Base-by-base conservation (phyloP, 2,329 filamentous ascomycete genomes). In the Pseudocercospora eumusae region DNA sequence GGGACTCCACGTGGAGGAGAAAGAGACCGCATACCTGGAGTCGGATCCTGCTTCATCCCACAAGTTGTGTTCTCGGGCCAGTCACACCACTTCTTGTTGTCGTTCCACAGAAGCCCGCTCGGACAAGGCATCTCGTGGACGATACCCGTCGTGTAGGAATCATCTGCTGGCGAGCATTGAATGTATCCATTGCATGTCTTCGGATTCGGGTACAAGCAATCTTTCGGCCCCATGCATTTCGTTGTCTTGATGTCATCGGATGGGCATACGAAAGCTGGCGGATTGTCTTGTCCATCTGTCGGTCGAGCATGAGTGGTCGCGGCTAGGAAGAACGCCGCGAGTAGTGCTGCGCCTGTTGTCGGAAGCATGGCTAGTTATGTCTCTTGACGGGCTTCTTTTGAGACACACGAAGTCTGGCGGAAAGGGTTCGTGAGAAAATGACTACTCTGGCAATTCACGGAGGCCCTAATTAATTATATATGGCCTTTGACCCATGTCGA, bases 161-260 rank as follows among this genome's bases (percentile, higher is more conserved):
- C 28, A 23, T 62, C 60, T 4, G 23, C 33, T 6, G 60, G 60
- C 28, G 44, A 42, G 56, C 60, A 62, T 45, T 62, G 60, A 4
- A 62, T 59, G 52, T 52, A 62, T 21, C 56, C 56, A 8, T 23
- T 23, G 49, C 60, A 62, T 42, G 54, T 60, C n/a, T 56, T 59
- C 7, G 56, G 49, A 4, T 56, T 15, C 5, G 60, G 44, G 44
- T 62, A 62, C 0, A 62, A 28, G 42, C 60, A 62, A 33, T 62
- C 60, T 18, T 59, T 56, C 6, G 56, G 56, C 0, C 60, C 60
- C 23, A 56, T 7, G 33, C 60, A 62, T 9, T 45, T 31, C 8
- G 60, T 62, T 25, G 10, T n/a, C 25, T 18, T 7, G 47, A 62
- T 62, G 31, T 62, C 60, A n/a, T 15, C 56, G 15, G 50, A 15